Percentiles rank a stretch among this genome's conserved stretches.
Evolutionary conservation across 768 basidiomycete genomes (phyloP).

Genomic region (Cystobasidium onofrii): DNA sequence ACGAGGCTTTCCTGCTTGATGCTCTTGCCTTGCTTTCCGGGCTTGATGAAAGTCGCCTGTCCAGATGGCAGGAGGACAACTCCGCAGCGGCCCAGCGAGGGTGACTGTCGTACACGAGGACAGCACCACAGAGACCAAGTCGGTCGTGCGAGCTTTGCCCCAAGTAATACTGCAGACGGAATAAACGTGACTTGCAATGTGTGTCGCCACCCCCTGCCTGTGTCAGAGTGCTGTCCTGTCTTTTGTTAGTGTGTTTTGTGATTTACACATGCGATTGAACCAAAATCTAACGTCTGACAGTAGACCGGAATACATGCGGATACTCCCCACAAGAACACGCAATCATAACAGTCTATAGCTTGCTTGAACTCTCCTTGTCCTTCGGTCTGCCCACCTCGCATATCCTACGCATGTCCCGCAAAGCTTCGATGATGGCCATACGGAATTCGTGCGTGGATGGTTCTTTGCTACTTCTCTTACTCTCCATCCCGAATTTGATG

Average conservation of each 20-base stretch:
- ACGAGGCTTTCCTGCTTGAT: background rate
- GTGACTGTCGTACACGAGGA: no score
- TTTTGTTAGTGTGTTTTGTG: no score
- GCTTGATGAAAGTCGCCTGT: background rate
- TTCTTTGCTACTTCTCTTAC: conserved; percentile 60
- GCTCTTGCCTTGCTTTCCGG: background rate
- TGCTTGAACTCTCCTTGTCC: background rate
- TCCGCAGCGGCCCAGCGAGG: no score
- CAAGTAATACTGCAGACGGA: background rate
- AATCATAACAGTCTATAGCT: background rate
- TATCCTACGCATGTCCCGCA: conserved; percentile 62
- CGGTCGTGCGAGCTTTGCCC: no score
- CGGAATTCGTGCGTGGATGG: conserved; percentile 70
- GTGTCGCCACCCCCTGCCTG: background rate
- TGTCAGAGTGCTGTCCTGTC: background rate
- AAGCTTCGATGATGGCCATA: conserved; percentile 54
- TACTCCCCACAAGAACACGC: background rate
- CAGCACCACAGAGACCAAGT: no score
- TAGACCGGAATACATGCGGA: no score
- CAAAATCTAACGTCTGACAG: no score
- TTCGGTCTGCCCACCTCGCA: conserved; percentile 46
- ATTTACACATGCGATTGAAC: no score
- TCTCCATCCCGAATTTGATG: conserved; percentile 89
- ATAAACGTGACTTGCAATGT: background rate
- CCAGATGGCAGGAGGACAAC: conserved; percentile 8